Base-by-base conservation (phyloP, 768 basidiomycete species). In the Podaxis mareebaensis region DNA sequence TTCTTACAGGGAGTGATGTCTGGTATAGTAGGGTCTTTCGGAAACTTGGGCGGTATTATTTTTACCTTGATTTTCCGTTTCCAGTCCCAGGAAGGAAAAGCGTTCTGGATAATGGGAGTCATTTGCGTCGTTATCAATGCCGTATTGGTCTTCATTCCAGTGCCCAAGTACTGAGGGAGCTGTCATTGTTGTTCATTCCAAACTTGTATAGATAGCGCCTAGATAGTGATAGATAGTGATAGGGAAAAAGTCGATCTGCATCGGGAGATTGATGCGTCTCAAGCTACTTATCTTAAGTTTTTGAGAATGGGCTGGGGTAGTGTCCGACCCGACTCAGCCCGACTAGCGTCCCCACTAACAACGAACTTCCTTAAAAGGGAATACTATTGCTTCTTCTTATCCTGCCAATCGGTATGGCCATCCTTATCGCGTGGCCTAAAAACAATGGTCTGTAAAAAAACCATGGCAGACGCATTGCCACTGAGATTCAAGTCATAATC, bases 11-110 rank as follows among this genome's bases (percentile, higher is more conserved):
- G 72, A 13, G 71, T 74, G 5, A 75, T 77, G 75, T 72, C 73
- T 28, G 77, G 78, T 13, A 67, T 79, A 26, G 77, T 78, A 1
- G 78, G 78, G 11, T 71, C 71, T 1, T 73, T 75, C 20, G 77
- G 78, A 26, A 78, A 77, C 60, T 64, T 77, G 22, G 77, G 85
- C 3, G 85, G 85, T 3, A 72, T 85, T 52, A 64, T 81, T 26
- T 84, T 79, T 40, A 81, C 83, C 1, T 65, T 85, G 0, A 68
- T 85, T 20, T 84, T 81, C 60, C 75, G 84, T 13, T 82, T 81
- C 70, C 79, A 79, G 48, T 64, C 71, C 20, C 72, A 77, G 4
- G 55, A 68, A 8, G 81, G 82, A 10, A 78, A 77, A 48, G 75
- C 80, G 0, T 82, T 82, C 61, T 80, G 81, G 79, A 78, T 83